These are phyloP conservation scores for Onygena corvina DNA, from an alignment of 2,329 filamentous ascomycete species.

Conservation along the genomic window DNA sequence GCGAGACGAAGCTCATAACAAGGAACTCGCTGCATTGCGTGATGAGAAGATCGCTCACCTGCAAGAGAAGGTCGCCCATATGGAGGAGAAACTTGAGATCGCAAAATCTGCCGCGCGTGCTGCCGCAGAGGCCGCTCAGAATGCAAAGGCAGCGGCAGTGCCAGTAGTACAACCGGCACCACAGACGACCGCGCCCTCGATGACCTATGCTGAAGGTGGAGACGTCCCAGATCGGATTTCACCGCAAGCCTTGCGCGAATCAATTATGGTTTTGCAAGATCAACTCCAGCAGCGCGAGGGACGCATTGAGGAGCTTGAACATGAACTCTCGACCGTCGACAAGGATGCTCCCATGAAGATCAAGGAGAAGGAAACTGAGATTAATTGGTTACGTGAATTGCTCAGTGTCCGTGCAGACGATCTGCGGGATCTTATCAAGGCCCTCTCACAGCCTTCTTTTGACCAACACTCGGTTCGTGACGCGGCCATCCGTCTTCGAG, in stretches of 20 bases:
- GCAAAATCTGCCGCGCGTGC: slow-evolving; percentile 76
- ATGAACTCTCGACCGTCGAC: slow-evolving; percentile 55
- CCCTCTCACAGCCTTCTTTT: slow-evolving; percentile 61
- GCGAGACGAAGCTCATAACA: slow-evolving; percentile 63
- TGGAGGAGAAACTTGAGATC: slow-evolving; percentile 85
- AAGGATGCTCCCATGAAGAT: slow-evolving; percentile 70
- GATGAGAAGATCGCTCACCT: slow-evolving; percentile 75
- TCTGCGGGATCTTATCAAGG: slow-evolving; percentile 77
- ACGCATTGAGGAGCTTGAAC: slow-evolving; percentile 76
- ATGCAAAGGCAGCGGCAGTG: slow-evolving; percentile 29
- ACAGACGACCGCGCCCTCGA: slow-evolving; percentile 38
- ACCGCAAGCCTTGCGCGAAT: slow-evolving; percentile 86
- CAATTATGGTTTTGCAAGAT: slow-evolving; percentile 90
- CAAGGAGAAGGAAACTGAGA: slow-evolving; percentile 85
- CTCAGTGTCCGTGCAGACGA: slow-evolving; percentile 83
- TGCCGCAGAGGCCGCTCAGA: slow-evolving; percentile 63
- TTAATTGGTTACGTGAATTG: slow-evolving; percentile 86
- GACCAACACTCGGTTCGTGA: slow-evolving; percentile 73
- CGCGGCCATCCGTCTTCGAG: slow-evolving; percentile 80
- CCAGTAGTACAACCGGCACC: slow-evolving; percentile 26
- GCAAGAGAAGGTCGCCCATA: slow-evolving; percentile 68
- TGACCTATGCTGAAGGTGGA: slow-evolving; percentile 33
- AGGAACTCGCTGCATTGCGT: slow-evolving; percentile 68
- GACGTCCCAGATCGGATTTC: slow-evolving; percentile 74
- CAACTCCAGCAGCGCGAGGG: slow-evolving; percentile 90